Base-by-base conservation (phyloP, 2,329 filamentous ascomycete species). In the Elsinoe australis region DNA sequence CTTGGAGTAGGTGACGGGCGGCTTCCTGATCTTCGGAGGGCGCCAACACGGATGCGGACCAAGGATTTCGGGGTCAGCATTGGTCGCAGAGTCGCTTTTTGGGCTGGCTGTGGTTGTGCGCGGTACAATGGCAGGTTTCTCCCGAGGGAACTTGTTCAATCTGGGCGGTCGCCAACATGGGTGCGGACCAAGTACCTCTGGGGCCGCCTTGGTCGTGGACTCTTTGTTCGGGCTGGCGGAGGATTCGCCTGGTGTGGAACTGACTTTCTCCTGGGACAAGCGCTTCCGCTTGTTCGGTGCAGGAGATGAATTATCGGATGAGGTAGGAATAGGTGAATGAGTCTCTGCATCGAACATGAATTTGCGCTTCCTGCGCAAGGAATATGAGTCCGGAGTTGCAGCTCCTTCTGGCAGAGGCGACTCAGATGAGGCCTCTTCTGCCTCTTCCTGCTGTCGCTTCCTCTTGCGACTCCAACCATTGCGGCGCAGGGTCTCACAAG, bases 401-500 rank as follows among this genome's bases (percentile, higher is more conserved):
- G 31, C 49, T 9, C 46, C 33, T 22, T 52, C 46, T 18, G 49
- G 21, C 17, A 21, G 32, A 33, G 47, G 29, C 15, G 47, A 38
- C 10, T 24, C 29, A 12, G 36, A 17, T 21, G 28, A 12, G 8
- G 18, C 12, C 28, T 31, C 48, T 22, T 35, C 36, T 12, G 8
- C 34, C 26, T 31, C 22, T 12, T 48, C 34, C 2, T 14, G n/a
- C 4, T 29, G 8, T 36, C 33, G 19, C 33, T 38, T 48, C 10
- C 45, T 18, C 34, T 36, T 48, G 14, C 45, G 45, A 14, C 32
- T 42, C 94, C 94, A 98, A 1, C 92, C 92, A 62, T 95, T 96
- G 47, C 76, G 74, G 50, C 78, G 69, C 2, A 73, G 70, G 17
- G 75, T 72, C 67, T 98, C 92, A 64, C 92, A 98, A 0, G 85